Base-by-base conservation (phyloP, 768 basidiomycete species). In the Rubroboletus pulcherrimus region DNA sequence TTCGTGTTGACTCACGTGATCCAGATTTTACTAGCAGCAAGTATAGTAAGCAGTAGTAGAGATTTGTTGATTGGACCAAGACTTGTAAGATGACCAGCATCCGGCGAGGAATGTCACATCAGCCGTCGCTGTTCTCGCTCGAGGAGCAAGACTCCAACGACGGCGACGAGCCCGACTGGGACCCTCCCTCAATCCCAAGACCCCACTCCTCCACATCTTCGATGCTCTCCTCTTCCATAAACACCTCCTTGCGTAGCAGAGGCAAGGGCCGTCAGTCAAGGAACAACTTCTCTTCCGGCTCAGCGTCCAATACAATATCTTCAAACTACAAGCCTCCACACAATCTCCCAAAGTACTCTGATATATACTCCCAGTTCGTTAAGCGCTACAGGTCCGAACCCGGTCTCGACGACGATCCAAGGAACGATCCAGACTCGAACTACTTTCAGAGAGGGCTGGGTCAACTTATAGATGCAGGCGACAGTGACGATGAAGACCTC, bases 361-460 rank as follows among this genome's bases (percentile, higher is more conserved):
- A 88, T 63, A 80, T 89, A 21, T 92, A 91, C 73, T 84, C 86
- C 21, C 89, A 91, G 66, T 91, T 91, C 66, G 83, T 91, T 41
- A 82, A 80, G 59, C 78, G 87, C 26, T 92, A 91, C 72, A 79
- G 87, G 65, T 83, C 85, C 7, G 80, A 79, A 55, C 75, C 79
- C n/a, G 80, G 76, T 26, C 76, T 81, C 39, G 77, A 80, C 46
- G 87, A 87, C 56, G 87, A 91, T 69, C 81, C 83, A 24, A 80
- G 86, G 55, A 83, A 84, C 63, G 91, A 92, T 67, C 87, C 89
- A n/a, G 90, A 92, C 67, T 85, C 81, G 60, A 86, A 91, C 66
- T 91, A 89, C 70, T 87, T 86, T 69, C 84, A 89, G 66, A 78
- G 82, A 48, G 89, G 87, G 15, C 72, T 87, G 7, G 84, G 86